Percentiles rank a stretch among this genome's conserved stretches.
Evolutionary conservation across 768 basidiomycete species (phyloP).

Genomic region (Termitomyces sp.): DNA sequence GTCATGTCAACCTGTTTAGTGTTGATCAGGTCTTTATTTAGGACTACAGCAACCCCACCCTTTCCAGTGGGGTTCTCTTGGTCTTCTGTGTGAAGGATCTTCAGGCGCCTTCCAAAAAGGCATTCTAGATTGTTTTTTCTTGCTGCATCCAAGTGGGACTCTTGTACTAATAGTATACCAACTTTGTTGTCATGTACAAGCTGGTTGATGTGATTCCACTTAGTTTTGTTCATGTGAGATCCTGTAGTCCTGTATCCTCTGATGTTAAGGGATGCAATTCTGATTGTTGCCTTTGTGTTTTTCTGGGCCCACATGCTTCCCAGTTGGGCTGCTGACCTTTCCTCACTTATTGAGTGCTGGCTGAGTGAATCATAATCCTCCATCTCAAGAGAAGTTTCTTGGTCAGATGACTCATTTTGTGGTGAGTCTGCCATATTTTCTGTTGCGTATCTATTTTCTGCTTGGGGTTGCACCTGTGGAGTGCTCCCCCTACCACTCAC

Average conservation of each 20-base stretch:
- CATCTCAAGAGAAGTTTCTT: too few relatives aligned
- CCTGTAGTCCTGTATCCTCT: not conserved
- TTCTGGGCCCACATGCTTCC: too few relatives aligned
- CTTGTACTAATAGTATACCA: not conserved
- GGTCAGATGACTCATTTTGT: too few relatives aligned
- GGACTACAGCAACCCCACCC: not conserved
- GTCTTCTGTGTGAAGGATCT: not conserved
- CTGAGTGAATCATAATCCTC: too few relatives aligned
- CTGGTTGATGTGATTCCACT: not conserved
- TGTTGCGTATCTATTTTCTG: too few relatives aligned
- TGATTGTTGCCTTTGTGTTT: not conserved
- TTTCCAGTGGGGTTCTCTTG: not conserved
- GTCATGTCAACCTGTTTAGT: too few relatives aligned
- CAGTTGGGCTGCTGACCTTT: too few relatives aligned
- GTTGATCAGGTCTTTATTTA: not conserved
- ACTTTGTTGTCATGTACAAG: not conserved
- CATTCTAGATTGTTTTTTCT: not conserved
- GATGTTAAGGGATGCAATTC: not conserved
- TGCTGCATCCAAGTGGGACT: not conserved
- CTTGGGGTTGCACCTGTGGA: too few relatives aligned
- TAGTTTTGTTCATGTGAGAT: not conserved
- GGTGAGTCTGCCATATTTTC: too few relatives aligned
- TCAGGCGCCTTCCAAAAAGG: not conserved
- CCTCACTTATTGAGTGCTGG: too few relatives aligned
- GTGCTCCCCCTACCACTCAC: too few relatives aligned